Evolutionary conservation across 208 protist species (phyloP).

Genomic region (Trichomonas tenax): DNA sequence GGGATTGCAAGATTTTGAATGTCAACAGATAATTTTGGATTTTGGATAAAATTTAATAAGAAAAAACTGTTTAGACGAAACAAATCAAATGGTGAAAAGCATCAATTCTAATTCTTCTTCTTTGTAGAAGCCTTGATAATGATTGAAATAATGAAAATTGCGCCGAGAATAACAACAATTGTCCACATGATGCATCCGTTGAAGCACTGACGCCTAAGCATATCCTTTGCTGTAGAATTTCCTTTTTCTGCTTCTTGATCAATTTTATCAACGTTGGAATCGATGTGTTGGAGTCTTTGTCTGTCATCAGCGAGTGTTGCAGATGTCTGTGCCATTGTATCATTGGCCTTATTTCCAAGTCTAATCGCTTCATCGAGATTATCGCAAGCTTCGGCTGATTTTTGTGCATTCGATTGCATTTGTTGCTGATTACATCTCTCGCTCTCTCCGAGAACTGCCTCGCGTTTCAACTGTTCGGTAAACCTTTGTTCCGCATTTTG

Average conservation of each 20-base stretch:
- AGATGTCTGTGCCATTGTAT: not conserved
- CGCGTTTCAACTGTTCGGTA: no score
- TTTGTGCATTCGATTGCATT: not conserved
- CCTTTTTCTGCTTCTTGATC: not conserved
- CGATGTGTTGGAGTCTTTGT: not conserved
- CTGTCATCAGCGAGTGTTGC: not conserved
- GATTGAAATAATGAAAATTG: no score
- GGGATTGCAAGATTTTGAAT: no score
- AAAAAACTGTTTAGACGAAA: no score
- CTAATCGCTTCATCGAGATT: not conserved
- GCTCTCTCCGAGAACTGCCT: no score
- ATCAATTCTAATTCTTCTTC: no score
- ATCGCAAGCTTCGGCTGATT: not conserved
- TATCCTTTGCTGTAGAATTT: not conserved
- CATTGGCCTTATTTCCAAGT: not conserved
- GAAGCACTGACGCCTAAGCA: not conserved
- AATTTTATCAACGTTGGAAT: not conserved
- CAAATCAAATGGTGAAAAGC: no score
- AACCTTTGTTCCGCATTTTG: no score
- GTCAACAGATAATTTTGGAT: no score
- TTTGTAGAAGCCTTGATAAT: no score
- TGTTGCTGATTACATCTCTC: not conserved
- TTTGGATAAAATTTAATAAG: no score
- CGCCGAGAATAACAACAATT: not conserved
- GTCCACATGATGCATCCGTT: not conserved